A percentile compares a stretch with the other conserved stretches of the same genome.
phyloP scores from a whole-genome alignment of 1,284 basidiomycete genomes.

The Fistulinella staudtii region DNA sequence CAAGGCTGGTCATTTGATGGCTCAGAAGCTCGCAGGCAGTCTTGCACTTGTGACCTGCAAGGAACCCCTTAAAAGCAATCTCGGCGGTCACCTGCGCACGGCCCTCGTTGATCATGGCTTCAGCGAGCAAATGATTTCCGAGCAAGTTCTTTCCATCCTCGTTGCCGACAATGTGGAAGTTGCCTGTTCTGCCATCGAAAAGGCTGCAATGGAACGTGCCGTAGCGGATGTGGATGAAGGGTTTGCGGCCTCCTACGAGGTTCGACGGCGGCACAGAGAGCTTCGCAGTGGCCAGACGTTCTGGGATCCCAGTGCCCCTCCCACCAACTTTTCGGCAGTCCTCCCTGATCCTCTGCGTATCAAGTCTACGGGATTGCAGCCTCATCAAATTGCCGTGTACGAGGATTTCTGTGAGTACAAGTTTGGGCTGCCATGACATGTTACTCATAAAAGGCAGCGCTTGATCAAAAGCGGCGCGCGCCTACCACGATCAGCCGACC shows the following conservation, averaged over 20 bases:
- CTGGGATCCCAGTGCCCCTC: conserved; percentile 78
- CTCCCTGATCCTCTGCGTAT: conserved; percentile 91
- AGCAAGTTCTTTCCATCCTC: conserved; percentile 73
- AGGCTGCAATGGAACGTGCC: conserved; percentile 96
- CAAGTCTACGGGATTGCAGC: conserved; percentile 78
- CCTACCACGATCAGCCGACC: conserved; percentile 55
- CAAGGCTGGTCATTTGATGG: conserved; percentile 93
- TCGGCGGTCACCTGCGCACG: conserved; percentile 85
- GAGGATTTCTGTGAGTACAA: conserved; percentile 80
- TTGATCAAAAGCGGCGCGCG: conserved; percentile 51
- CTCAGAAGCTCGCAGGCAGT: conserved; percentile 94
- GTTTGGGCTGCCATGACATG: background rate
- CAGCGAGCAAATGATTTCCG: conserved; percentile 70
- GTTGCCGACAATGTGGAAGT: conserved; percentile 94
- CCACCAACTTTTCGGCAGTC: conserved; percentile 71
- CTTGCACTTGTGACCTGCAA: conserved; percentile 98
- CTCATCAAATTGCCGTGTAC: conserved; percentile 86
- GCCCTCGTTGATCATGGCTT: conserved; percentile 84
- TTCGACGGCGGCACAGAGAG: conserved; percentile 86
- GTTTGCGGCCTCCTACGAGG: conserved; percentile 79
- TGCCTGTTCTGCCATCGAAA: conserved; percentile 93
- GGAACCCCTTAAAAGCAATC: conserved; percentile 91
- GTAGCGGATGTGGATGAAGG: conserved; percentile 94
- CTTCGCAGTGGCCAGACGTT: conserved; percentile 72
- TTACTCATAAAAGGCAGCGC: conserved; percentile 33